These are phyloP conservation scores for Lipomyces starkeyi DNA, from an alignment of 805 yeast species.

Conservation along the genomic window DNA sequence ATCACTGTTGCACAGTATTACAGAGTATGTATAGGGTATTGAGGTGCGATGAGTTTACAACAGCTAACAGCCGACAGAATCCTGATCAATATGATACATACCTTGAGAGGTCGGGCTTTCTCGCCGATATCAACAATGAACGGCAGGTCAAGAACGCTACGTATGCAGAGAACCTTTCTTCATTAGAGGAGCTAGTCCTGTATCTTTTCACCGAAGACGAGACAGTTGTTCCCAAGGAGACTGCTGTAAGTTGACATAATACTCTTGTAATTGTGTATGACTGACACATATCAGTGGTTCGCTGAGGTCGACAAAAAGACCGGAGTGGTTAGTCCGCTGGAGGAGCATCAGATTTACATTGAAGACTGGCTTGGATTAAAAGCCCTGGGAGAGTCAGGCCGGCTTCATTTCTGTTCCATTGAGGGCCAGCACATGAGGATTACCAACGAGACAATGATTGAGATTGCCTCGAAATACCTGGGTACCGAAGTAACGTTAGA, in stretches of 20 bases:
- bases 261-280: neutral
- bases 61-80: constrained; percentile 46
- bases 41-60: neutral
- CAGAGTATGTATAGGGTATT: constrained; percentile 47
- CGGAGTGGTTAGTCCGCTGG: constrained; percentile 54
- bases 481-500: constrained; percentile 40
- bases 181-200: constrained; percentile 61
- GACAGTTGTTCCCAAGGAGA: constrained; percentile 74
- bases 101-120: constrained; percentile 59
- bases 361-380: constrained; percentile 67
- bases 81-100: constrained; percentile 60
- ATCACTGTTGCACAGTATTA: constrained; percentile 78
- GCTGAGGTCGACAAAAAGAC: constrained; percentile 56
- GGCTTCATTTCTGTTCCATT: constrained; percentile 57
- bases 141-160: constrained; percentile 46
- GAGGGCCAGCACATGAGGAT: constrained; percentile 71
- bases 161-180: constrained; percentile 54
- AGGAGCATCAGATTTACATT: constrained; percentile 57
- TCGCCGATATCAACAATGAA: constrained; percentile 75
- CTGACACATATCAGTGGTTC: constrained; percentile 49
- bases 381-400: constrained; percentile 51
- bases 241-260: constrained; percentile 54
- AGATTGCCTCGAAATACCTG: constrained; percentile 54
- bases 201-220: constrained; percentile 64
- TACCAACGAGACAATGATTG: constrained; percentile 56